Evolutionary conservation across 345 rosid species (phyloP), one percentile per base, ranked within the genome.

Genomic region (Populus tremula): DNA sequence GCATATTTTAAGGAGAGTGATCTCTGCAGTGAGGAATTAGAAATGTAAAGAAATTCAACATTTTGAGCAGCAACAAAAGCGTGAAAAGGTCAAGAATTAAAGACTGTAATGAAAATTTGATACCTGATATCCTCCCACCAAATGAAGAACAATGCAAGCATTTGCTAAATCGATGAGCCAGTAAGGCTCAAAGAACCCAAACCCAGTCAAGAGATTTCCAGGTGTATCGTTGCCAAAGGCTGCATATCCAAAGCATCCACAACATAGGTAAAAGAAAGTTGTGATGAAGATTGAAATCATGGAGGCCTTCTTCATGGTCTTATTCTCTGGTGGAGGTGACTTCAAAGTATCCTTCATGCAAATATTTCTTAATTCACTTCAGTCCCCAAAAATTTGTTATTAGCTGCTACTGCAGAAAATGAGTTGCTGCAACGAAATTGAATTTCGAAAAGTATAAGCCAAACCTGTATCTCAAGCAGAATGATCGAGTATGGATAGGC

Each of bases 381-480:
- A 27, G 21, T 41, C 53, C 36, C 27, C 36, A 47, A 23, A 5
- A 78, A 31, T 31, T 75, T 73, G 45, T 36, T 35, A 36, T 20
- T 41, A 59, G 20, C 21, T 27, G 6, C 6, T 50, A 47, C 18
- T 47, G 53, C 17, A 47, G 53, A 47, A 47, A 13, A 47, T 14
- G 12, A 47, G 53, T 47, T 47, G 18, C 53, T 47, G 36, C 45
- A 21, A 49, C 25, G 13, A 47, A 29, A n/a, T 21, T 49, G 31
- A 29, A 70, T 59, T 56, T 13, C 25, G 50, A 12, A 13, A 72
- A 5, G 17, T 25, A 41, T 67, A 72, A 35, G 54, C 27, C 38
- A 47, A 21, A 87, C 95, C 92, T 91, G 92, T 65, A 91, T 91
- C 77, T 91, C 93, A 13, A 91, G 82, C 50, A 89, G 85, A 76